Base-by-base conservation (phyloP, 2,329 filamentous ascomycete species). In the Myriosclerotinia scirpicola region DNA sequence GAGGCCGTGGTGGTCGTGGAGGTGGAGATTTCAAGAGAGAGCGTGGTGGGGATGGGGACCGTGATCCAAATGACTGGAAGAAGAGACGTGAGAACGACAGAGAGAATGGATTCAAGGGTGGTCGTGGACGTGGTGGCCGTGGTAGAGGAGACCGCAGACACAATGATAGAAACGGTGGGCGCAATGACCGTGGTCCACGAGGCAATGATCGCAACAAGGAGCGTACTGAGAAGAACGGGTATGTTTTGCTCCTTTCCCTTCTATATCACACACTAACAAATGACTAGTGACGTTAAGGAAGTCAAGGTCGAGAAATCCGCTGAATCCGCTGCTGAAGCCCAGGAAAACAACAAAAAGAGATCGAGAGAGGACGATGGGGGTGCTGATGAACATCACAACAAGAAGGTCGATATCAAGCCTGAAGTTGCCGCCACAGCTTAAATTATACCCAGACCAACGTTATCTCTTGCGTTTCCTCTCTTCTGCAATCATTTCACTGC, bases 81-180 rank as follows among this genome's bases (percentile, higher is more conserved):
- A 82, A 83, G 77, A 83, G 87, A 71, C 83, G 86, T 30, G 85
- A 88, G 9, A 76, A 87, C 54, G 86, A 89, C 73, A 85, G 85
- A 75, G 84, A 84, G 77, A 81, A 81, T 72, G 87, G 86, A 30
- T 86, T 86, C 78, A 81, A 81, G 66, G 81, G 73, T 69, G 60
- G 61, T 4, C 52, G 65, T 52, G 58, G 78, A 12, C 62, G 54
- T 54, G 61, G 61, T 53, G 76, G 79, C 12, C 76, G 77, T 26
- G 77, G 78, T 34, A 78, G 82, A 22, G 80, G 81, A 22, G 81
- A 58, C 30, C 30, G 58, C 9, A 65, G 26, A 44, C 17, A 55
- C 1, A 61, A 66, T 46, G 52, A 67, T 26, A 62, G 46, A 42
- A 67, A 50, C 26, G 60, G 60, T 6, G 59, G 82, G 38, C 77